A percentile compares a stretch with the other conserved stretches of the same genome.
Conservation (phyloP, 345 rosid genomes). For the Eucalyptus cloeziana region DNA sequence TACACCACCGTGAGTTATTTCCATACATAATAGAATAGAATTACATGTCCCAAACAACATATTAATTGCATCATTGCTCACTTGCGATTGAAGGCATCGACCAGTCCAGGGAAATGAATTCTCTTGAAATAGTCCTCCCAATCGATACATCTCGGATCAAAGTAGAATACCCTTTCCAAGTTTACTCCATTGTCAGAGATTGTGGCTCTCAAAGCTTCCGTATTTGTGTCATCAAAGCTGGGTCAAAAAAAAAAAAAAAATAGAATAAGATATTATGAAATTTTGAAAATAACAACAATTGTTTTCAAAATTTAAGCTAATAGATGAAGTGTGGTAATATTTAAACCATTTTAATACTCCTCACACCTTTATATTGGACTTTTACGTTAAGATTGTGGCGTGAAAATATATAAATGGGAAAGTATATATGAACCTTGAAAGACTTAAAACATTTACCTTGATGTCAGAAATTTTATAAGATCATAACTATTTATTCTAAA, state of each 20-base stretch:
- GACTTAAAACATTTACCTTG: not conserved
- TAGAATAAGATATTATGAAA: not conserved
- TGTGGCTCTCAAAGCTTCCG: conserved; percentile 1
- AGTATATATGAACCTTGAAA: not conserved
- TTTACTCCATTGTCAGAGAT: not conserved
- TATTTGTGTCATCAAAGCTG: conserved; percentile 33
- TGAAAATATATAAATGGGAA: not conserved
- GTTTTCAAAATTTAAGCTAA: not conserved
- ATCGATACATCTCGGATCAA: conserved; percentile 32
- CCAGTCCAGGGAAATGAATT: conserved; percentile 38
- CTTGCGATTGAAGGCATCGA: not conserved
- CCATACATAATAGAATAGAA: not conserved
- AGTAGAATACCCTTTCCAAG: conserved; percentile 3
- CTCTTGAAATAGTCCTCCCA: conserved; percentile 48
- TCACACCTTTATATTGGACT: not conserved
- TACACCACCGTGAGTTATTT: not conserved
- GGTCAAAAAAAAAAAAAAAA: no score
- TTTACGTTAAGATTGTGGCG: not conserved
- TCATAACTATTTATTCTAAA: not conserved
- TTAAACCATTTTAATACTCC: not conserved
- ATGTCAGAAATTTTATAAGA: not conserved
- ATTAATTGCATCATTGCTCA: not conserved
- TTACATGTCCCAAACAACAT: not conserved
- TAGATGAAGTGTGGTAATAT: not conserved
- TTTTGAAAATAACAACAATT: not conserved